A percentile compares a stretch with the other conserved stretches of the same genome.
Evolutionary conservation across 306 rosid species (phyloP).

Genomic region (Prosopis cineraria): DNA sequence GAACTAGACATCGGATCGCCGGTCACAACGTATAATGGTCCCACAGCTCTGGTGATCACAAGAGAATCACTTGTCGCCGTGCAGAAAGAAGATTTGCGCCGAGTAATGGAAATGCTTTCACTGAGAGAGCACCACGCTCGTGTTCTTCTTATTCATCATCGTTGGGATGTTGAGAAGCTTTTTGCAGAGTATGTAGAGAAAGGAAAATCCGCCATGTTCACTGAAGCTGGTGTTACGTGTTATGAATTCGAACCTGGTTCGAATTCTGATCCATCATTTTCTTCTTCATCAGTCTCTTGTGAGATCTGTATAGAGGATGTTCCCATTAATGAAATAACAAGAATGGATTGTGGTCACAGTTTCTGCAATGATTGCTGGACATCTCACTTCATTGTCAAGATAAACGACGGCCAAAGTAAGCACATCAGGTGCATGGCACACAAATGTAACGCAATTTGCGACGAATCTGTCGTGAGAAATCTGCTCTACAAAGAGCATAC

Average conservation of each 20-base stretch:
- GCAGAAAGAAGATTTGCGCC: slow-evolving; percentile 63
- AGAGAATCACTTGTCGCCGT: slow-evolving; percentile 63
- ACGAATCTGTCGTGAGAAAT: slow-evolving; percentile 56
- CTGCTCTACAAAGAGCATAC: slow-evolving; percentile 54
- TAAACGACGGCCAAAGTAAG: slow-evolving; percentile 72
- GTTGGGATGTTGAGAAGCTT: slow-evolving; percentile 67
- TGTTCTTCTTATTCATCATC: slow-evolving; percentile 60
- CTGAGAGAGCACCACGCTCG: slow-evolving; percentile 66
- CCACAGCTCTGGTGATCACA: slow-evolving; percentile 46
- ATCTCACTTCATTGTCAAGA: slow-evolving; percentile 61
- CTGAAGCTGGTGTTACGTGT: slow-evolving; percentile 55
- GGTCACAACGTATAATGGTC: too few species aligned
- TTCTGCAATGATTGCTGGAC: slow-evolving; percentile 41
- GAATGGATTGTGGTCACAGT: slow-evolving; percentile 70
- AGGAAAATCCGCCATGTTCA: slow-evolving; percentile 48
- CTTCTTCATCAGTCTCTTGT: slow-evolving; percentile 43
- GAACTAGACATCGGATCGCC: too few species aligned
- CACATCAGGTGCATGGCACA: slow-evolving; percentile 69
- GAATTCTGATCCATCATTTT: slow-evolving; percentile 31
- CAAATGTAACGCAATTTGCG: slow-evolving; percentile 72
- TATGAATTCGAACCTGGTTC: slow-evolving; percentile 32
- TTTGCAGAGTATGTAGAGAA: slow-evolving; percentile 58
- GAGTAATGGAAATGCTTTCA: slow-evolving; percentile 69
- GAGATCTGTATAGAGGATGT: slow-evolving; percentile 64
- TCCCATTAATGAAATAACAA: slow-evolving; percentile 46